Conservation (phyloP, 2,329 filamentous ascomycete species). For the Podosphaera fusca region DNA sequence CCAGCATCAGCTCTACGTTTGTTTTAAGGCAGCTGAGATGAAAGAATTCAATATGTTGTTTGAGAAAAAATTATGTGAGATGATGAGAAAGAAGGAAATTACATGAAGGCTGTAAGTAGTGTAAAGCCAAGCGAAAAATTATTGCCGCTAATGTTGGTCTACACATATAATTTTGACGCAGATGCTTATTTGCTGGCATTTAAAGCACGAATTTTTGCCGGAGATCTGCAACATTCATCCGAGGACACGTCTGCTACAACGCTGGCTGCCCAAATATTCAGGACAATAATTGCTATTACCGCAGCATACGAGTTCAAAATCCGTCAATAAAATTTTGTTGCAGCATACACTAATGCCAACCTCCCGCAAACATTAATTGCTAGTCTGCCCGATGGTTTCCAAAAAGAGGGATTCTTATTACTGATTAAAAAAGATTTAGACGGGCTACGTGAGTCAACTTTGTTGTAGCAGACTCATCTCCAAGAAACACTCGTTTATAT, state of each 20-base stretch:
- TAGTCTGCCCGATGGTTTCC: neutral
- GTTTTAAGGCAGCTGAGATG: neutral
- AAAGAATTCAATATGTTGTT: neutral
- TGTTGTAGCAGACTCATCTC: neutral
- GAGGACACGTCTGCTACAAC: constrained; percentile 2
- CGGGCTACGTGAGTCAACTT: neutral
- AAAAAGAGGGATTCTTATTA: neutral
- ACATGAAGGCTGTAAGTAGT: neutral
- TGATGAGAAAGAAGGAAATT: neutral
- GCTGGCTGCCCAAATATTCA: neutral
- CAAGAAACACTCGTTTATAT: neutral
- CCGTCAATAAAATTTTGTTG: neutral
- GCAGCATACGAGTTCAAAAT: neutral
- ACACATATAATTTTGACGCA: constrained; percentile 12
- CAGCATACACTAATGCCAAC: neutral
- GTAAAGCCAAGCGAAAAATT: neutral
- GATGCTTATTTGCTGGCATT: constrained; percentile 8
- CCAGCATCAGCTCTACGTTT: neutral
- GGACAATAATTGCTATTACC: neutral
- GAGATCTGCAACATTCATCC: constrained; percentile 6
- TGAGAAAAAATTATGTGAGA: neutral
- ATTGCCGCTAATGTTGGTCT: constrained; percentile 5
- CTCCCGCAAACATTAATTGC: neutral
- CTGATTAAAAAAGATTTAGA: neutral
- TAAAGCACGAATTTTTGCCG: constrained; percentile 10